Base-by-base conservation (phyloP, 768 basidiomycete genomes). In the Lactarius hengduanensis region DNA sequence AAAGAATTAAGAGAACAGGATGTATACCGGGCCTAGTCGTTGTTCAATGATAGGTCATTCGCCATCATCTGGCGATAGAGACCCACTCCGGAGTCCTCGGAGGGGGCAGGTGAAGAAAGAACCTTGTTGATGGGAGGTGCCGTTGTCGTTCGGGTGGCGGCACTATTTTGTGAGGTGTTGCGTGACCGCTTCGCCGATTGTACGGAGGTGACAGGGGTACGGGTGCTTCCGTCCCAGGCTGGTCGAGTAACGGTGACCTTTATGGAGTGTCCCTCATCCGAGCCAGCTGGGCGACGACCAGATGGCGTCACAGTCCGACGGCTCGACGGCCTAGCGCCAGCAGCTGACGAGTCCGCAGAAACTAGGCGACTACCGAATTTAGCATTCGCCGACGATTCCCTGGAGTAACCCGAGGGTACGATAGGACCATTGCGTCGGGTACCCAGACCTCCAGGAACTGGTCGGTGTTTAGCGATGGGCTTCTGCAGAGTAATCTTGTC, bases 401-500 rank as follows among this genome's bases (percentile, higher is more conserved):
- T 82, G 10, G 84, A 87, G 71, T 91, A 92, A 15, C 88, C 83
- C 20, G 86, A 82, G 16, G 80, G 76, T 57, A 76, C 73, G n/a
- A 78, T 71, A 32, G 76, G 76, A 71, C 71, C 82, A 72, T 72
- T 78, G 71, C 80, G 76, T 59, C 81, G 77, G 40, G 71, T 60
- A 38, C 72, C 71, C 38, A 64, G 70, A 20, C 78, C 73, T 32
- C 68, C 70, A 28, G 64, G 45, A n/a, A 74, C 69, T 30, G 76
- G 75, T 63, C 76, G 76, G 43, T 77, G 76, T 73, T 88, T 89
- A 71, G 87, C 74, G 47, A 86, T 76, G 2, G 92, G 90, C 71
- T 90, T 90, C 75, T 92, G 90, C 26, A 94, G 84, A 1, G 92
- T 94, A 72, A 94, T 84, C 77, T 92, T 92, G 79, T 94, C 92